Evolutionary conservation across 257 asterid species (phyloP), one percentile per base, ranked within the genome.

Genomic region (Solanum chaucha): DNA sequence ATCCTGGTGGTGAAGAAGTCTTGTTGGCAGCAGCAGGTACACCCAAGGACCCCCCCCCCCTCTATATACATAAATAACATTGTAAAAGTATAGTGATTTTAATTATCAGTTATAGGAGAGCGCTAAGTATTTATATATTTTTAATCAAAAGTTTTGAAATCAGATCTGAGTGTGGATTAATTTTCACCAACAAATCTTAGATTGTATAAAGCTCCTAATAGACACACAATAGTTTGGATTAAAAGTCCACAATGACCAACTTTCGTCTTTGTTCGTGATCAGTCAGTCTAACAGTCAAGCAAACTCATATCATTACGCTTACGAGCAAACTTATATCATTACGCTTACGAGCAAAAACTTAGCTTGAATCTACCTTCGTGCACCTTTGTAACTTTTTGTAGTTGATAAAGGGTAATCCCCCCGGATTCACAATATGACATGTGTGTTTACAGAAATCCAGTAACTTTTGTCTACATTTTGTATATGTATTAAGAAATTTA

Each of bases 1-100:
- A 95, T 90, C 98, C 98, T 1, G 98, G 98, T 40, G 98, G 98
- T 67, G 96, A 90, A 6, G 93, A 93, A 28, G 95, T 95, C 74
- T 81, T 93, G 82, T 68, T 94, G 44, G 93, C 65, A 73, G 92
- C 91, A 68, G 95, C 95, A 91, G 97, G 98, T 93, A 11, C 68
- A 59, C 13, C 28, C 12, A 20, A 58, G 67, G 7, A 0, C n/a
- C 59, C 59, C 20, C 22, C 2, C 3, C 19, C 7, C 5, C 2
- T 4, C 2, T 46, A 14, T 51, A 51, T 51, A 51, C 61, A 51
- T 51, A 13, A 48, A 48, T 5, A 51, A 15, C 55, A 46, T 46
- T 15, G 1, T 15, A 51, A 51, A 51, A 51, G 3, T 51, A 15
- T 51, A 15, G 1, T 17, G 4, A 2, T 51, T 51, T 51, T 51